Base-by-base conservation (phyloP, 306 rosid genomes). In the Delonix regia region DNA sequence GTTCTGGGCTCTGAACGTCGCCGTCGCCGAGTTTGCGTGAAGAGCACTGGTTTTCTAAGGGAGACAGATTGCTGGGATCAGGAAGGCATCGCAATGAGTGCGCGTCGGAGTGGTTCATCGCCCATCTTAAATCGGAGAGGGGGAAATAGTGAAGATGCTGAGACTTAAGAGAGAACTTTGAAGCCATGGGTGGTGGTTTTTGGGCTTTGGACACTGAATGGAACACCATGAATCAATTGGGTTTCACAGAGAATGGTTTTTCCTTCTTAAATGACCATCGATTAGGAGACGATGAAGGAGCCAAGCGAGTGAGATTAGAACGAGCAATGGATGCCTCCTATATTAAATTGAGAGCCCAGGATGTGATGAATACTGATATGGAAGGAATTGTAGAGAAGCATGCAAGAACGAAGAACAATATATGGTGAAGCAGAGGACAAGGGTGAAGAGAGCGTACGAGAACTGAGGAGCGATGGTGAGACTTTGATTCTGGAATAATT, bases 111-210 rank as follows among this genome's bases (percentile, higher is more conserved):
- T 48, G 75, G 76, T 2, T 69, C 25, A 34, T 51, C 13, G 82
- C 16, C 86, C 84, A 80, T 64, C 80, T 80, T 18, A 76, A 56
- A 21, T 36, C 36, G 28, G 80, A 16, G 24, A 59, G 47, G 30
- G 77, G 22, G 34, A 14, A 76, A 56, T 60, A 45, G 25, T 25
- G 65, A 30, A 61, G 55, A 18, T 74, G 27, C 56, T 13, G 76
- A 6, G 73, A 42, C 61, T 80, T 76, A 6, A 73, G 18, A 36
- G 78, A 13, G n/a, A 42, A 25, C 34, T 80, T 21, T 19, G 80
- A 51, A 24, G 75, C 74, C 72, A 79, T 83, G 41, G 83, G 15
- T 25, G 73, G 33, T 21, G 71, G 51, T 49, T 72, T 74, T 70
- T 77, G 55, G 34, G 63, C 13, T 22, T 52, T 55, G 71, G 56